Percentiles rank a stretch among this genome's conserved stretches.
These are phyloP conservation scores for Akebia trifoliata DNA, from an alignment of 164 flowering plant genomes.

Conservation along the genomic window DNA sequence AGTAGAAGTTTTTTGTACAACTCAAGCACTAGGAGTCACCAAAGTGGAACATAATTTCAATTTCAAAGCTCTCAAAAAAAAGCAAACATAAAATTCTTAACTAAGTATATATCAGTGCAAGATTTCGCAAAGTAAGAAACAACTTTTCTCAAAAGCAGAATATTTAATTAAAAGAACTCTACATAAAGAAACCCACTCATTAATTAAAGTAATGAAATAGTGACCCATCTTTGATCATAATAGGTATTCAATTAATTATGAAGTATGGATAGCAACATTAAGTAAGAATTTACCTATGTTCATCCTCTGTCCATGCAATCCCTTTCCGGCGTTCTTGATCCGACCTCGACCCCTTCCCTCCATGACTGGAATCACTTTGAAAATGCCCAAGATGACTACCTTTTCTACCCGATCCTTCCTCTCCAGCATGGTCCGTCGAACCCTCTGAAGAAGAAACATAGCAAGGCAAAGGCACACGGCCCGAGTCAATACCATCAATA, in stretches of 20 bases:
- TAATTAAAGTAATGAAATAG: constrained; percentile 22
- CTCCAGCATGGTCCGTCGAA: constrained; percentile 41
- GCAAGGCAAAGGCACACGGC: constrained; percentile 64
- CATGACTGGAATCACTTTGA: constrained; percentile 48
- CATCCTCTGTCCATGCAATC: constrained; percentile 97
- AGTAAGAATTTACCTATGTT: constrained; percentile 65
- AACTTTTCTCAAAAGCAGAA: constrained; percentile 4
- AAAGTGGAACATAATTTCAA: not conserved
- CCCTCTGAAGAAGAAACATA: constrained; percentile 62
- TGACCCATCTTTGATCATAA: constrained; percentile 8
- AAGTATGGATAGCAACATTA: not conserved
- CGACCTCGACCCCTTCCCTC: constrained; percentile 60
- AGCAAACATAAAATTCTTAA: constrained; percentile 3
- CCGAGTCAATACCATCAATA: constrained; percentile 65
- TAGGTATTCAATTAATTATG: not conserved
- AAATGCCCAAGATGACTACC: constrained; percentile 36
- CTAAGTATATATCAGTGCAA: constrained; percentile 3
- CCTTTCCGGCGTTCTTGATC: constrained; percentile 97
- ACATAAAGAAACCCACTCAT: constrained; percentile 16
- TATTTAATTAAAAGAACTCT: constrained; percentile 10
- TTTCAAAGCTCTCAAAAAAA: not conserved
- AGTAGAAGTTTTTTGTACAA: constrained; percentile 4
- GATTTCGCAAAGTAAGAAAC: not conserved
- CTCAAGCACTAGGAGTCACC: not conserved
- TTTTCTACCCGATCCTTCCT: constrained; percentile 58